Conservation (phyloP, 108 stramenopile genomes). For the Fistulifera solaris region DNA sequence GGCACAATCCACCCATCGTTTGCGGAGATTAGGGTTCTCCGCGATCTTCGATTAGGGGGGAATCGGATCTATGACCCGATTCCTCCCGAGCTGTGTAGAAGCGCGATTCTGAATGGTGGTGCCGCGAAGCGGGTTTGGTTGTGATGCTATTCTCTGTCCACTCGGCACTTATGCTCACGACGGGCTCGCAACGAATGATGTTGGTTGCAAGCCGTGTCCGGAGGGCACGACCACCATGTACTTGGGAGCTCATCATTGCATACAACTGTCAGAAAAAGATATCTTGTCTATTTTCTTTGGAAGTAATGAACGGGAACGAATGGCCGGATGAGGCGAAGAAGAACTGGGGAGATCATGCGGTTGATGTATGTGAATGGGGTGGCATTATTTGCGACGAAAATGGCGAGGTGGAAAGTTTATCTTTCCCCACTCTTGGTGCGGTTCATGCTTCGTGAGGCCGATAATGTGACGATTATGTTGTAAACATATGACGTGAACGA, state of each 20-base stretch:
- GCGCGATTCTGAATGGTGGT: slow-evolving; percentile 39
- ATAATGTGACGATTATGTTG: too few species aligned
- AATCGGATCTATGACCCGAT: slow-evolving; percentile 54
- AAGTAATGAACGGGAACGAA: slow-evolving; percentile 29
- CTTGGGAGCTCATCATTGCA: slow-evolving; percentile 29
- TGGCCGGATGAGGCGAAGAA: slow-evolving; percentile 17
- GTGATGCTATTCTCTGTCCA: slow-evolving; percentile 48
- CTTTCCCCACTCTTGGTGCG: slow-evolving; percentile 18
- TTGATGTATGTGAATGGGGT: slow-evolving; percentile 35
- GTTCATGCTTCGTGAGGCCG: too few species aligned
- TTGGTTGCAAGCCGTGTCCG: slow-evolving; percentile 39
- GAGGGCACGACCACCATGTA: slow-evolving; percentile 37
- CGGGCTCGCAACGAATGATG: neutral
- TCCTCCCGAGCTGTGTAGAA: slow-evolving; percentile 32
- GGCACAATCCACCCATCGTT: slow-evolving; percentile 34
- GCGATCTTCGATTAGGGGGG: slow-evolving; percentile 44
- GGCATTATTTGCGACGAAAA: slow-evolving; percentile 35
- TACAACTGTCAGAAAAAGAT: slow-evolving; percentile 27
- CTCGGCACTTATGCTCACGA: slow-evolving; percentile 40
- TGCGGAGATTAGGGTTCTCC: slow-evolving; percentile 21
- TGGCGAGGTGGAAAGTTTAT: slow-evolving; percentile 24
- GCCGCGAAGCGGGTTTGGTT: slow-evolving; percentile 35
- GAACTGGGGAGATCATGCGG: slow-evolving; percentile 26
- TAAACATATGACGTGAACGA: too few species aligned
- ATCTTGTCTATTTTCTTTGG: slow-evolving; percentile 45